phyloP scores from a whole-genome alignment of 352 stramenopile genomes.

The Globisporangium rhizosaccharum region DNA sequence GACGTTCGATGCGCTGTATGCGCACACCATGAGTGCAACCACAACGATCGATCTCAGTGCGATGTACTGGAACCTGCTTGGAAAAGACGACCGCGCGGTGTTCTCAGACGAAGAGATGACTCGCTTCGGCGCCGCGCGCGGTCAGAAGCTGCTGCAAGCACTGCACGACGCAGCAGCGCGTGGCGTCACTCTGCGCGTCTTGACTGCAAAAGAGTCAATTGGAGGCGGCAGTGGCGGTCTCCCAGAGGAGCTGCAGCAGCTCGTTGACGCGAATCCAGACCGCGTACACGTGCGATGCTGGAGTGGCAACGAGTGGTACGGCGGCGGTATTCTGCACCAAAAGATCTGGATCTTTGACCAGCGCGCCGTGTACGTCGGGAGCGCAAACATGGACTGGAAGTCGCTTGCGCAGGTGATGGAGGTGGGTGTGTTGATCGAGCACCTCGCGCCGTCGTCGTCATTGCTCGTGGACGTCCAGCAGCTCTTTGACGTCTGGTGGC shows the following conservation, averaged over 20 bases:
- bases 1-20: slow-evolving; percentile 47
- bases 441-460: slow-evolving; percentile 23
- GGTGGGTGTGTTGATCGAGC: slow-evolving; percentile 60
- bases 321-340: slow-evolving; percentile 76
- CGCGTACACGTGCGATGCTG: slow-evolving; percentile 51
- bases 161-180: slow-evolving; percentile 39
- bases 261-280: slow-evolving; percentile 24
- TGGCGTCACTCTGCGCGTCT: slow-evolving; percentile 49
- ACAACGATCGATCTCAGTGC: slow-evolving; percentile 64
- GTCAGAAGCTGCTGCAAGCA: slow-evolving; percentile 42
- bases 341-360: slow-evolving; percentile 78
- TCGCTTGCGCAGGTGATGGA: slow-evolving; percentile 82
- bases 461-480: slow-evolving; percentile 51
- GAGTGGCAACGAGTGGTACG: slow-evolving; percentile 66
- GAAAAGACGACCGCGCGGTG: slow-evolving; percentile 40
- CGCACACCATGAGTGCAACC: slow-evolving; percentile 33
- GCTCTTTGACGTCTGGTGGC: slow-evolving; percentile 75
- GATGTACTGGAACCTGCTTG: slow-evolving; percentile 84
- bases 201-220: slow-evolving; percentile 33
- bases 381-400: slow-evolving; percentile 87
- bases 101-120: slow-evolving; percentile 55
- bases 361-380: slow-evolving; percentile 65
- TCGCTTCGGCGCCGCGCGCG: slow-evolving; percentile 51
- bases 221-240: slow-evolving; percentile 13
- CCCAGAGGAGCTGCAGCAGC: slow-evolving; percentile 49